Evolutionary conservation across 176 grass and related monocot species (phyloP).

Genomic region (Oryza rufipogon): DNA sequence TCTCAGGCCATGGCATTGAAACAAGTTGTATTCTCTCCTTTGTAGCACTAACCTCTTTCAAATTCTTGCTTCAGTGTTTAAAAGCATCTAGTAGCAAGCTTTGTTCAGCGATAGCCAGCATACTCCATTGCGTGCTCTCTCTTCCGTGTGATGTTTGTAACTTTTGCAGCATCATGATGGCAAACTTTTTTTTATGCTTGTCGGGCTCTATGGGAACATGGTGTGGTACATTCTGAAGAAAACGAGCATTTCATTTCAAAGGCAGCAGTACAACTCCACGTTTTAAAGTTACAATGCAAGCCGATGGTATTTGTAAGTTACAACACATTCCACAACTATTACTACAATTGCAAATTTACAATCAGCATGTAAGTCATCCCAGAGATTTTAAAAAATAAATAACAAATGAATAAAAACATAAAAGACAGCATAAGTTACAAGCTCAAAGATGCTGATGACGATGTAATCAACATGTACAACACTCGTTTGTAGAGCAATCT

Average conservation of each 20-base stretch:
- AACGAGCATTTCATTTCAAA: not conserved
- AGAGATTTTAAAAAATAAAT: not conserved
- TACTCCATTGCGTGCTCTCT: not conserved
- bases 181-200: not conserved
- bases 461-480: not conserved
- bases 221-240: not conserved
- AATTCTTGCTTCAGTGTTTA: not conserved
- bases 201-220: not conserved
- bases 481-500: not conserved
- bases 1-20: not conserved
- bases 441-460: not conserved
- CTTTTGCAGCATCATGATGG: not conserved
- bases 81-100: not conserved
- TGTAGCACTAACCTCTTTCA: not conserved
- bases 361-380: not conserved
- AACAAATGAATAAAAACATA: not conserved
- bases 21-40: not conserved
- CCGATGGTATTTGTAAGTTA: not conserved
- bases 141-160: not conserved
- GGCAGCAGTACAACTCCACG: not conserved
- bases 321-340: not conserved
- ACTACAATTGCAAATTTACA: not conserved
- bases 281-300: not conserved
- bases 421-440: not conserved
- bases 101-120: not conserved